Base-by-base conservation (phyloP, 495 filamentous ascomycete genomes). In the Tuber brumale region DNA sequence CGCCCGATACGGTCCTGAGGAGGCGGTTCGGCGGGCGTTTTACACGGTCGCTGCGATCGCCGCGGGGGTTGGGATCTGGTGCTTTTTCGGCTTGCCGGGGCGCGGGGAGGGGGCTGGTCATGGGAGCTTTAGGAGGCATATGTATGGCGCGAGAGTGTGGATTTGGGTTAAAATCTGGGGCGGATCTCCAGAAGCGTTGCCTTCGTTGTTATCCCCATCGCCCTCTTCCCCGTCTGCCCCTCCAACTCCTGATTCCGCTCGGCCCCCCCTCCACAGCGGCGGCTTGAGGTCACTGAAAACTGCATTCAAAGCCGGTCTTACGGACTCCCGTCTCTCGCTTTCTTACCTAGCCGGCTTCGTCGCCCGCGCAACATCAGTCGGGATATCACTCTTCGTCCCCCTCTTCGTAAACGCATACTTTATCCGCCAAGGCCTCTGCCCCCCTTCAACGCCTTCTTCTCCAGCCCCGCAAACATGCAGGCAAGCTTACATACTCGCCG, bases 311-410 rank as follows among this genome's bases (percentile, higher is more conserved):
- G 73, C 70, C 5, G 73, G 76, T 19, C 89, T 92, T 77, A 89
- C 86, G 35, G 91, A 95, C 82, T 86, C 88, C 39, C 88, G 90
- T 71, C 95, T 99, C 81, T 90, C 90, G 57, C 87, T 98, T 0
- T 93, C 92, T 27, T 99, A 98, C 80, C 85, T 97, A 0, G 95
- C 94, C 74, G 95, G 95, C 23, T 97, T 99, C 78, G 95, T 98
- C 1, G 95, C 96, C 7, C 90, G 95, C 72, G 93, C 95, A 18
- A 97, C 93, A n/a, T 97, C 94, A 0, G 95, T 99, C 66, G 94
- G 91, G 18, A 97, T 98, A 73, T 95, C 93, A 1, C 86, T 97
- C 14, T 99, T 97, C 85, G 91, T 99, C 71, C 96, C 95, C 8
- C 87, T 99, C 7, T 95, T 90, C 77, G 89, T 97, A 75, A 97